Percentiles rank a stretch among this genome's conserved stretches.
These are phyloP conservation scores for Metahyphopichia silvanorum DNA, from an alignment of 805 yeast species.

Conservation along the genomic window DNA sequence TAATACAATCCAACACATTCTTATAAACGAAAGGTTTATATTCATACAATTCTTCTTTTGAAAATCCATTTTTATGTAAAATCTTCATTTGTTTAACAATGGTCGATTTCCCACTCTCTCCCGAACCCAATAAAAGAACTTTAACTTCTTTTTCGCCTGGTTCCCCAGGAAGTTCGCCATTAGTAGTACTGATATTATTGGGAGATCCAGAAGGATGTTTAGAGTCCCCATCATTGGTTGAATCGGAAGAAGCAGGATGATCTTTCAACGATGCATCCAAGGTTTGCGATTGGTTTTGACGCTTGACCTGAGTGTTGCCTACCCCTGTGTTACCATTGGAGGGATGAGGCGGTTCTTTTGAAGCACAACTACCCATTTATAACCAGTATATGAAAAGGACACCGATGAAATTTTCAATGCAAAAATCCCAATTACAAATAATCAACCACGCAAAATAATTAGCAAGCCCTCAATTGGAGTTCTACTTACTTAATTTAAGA, in stretches of 20 bases:
- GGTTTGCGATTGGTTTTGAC: constrained; percentile 15
- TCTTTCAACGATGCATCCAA: constrained; percentile 3
- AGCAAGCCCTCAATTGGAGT: too few species aligned
- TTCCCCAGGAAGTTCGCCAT: constrained; percentile 5
- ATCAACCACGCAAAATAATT: too few species aligned
- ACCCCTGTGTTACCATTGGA: constrained; percentile 1
- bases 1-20: constrained; percentile 75
- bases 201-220: not conserved
- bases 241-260: constrained; percentile 2
- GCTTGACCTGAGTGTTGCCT: constrained; percentile 9
- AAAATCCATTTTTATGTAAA: constrained; percentile 67
- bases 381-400: too few species aligned
- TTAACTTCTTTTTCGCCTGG: constrained; percentile 50
- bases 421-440: too few species aligned
- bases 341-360: constrained; percentile 12
- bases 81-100: constrained; percentile 80
- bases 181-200: not conserved
- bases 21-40: constrained; percentile 77
- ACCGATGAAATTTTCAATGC: too few species aligned
- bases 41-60: constrained; percentile 66
- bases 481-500: too few species aligned
- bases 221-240: constrained; percentile 3
- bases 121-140: constrained; percentile 80
- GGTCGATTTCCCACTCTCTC: constrained; percentile 82
- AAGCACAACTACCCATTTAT: constrained; percentile 25